These are phyloP conservation scores for Macrocybe gigantea DNA, from an alignment of 768 basidiomycete species.

Conservation along the genomic window DNA sequence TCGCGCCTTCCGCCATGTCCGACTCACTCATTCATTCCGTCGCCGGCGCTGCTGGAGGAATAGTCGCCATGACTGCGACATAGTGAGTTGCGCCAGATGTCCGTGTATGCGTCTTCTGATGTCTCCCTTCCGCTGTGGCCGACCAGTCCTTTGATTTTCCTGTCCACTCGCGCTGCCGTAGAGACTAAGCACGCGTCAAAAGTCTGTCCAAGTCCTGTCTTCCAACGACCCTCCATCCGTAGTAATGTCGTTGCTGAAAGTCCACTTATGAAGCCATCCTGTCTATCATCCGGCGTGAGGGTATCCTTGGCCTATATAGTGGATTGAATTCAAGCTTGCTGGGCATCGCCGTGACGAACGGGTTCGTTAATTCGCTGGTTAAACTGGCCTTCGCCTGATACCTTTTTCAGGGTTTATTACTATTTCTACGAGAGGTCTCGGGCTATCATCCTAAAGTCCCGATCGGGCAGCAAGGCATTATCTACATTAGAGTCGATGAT, in stretches of 20 bases:
- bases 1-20: conserved; percentile 32
- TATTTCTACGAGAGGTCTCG: conserved; percentile 81
- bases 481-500: conserved; percentile 87
- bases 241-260: conserved; percentile 26
- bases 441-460: conserved; percentile 47
- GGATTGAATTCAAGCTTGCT: conserved; percentile 82
- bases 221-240: neutral
- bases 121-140: neutral
- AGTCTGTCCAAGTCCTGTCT: conserved; percentile 2
- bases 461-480: conserved; percentile 60
- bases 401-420: conserved; percentile 71
- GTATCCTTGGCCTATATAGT: conserved; percentile 77
- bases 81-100: conserved; percentile 47
- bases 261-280: conserved; percentile 59
- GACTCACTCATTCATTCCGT: conserved; percentile 84
- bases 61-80: conserved; percentile 84
- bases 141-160: conserved; percentile 78
- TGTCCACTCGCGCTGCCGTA: conserved; percentile 92
- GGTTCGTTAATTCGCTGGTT: conserved; percentile 37
- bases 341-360: conserved; percentile 92
- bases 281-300: conserved; percentile 81
- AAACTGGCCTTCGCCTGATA: conserved; percentile 2
- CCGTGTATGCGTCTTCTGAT: conserved; percentile 4
- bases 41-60: conserved; percentile 88
- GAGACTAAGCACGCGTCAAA: conserved; percentile 67